Evolutionary conservation across 192 early-diverging fungal genomes (phyloP).

Genomic region (Lobosporangium transversale): DNA sequence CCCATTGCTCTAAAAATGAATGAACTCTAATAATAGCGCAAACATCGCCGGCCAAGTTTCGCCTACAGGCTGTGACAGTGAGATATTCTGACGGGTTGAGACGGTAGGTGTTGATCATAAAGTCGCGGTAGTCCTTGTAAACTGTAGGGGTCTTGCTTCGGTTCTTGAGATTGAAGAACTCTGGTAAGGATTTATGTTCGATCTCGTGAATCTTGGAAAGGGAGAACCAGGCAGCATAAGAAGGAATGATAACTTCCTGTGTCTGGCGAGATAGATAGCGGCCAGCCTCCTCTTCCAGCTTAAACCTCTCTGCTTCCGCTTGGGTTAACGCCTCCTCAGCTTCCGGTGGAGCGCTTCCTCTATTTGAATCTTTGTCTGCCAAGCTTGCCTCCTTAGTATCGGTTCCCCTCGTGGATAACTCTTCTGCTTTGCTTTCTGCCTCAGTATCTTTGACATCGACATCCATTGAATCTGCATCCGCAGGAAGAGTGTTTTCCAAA

Average conservation of each 20-base stretch:
- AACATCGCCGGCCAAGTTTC: slow-evolving; percentile 98
- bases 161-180: slow-evolving; percentile 97
- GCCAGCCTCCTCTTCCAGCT: slow-evolving; percentile 72
- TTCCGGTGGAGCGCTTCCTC: slow-evolving; percentile 42
- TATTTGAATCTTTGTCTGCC: slow-evolving; percentile 36
- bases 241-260: slow-evolving; percentile 80
- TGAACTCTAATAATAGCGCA: slow-evolving; percentile 99
- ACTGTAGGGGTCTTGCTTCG: slow-evolving; percentile 91
- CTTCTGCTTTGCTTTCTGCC: slow-evolving; percentile 13
- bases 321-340: slow-evolving; percentile 34
- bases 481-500: slow-evolving; percentile 15
- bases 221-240: slow-evolving; percentile 95
- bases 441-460: slow-evolving; percentile 25
- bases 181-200: slow-evolving; percentile 89
- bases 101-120: slow-evolving; percentile 98
- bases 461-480: slow-evolving; percentile 41
- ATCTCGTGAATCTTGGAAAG: slow-evolving; percentile 84
- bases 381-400: slow-evolving; percentile 40
- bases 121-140: slow-evolving; percentile 96
- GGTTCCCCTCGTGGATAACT: slow-evolving; percentile 15
- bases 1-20: slow-evolving; percentile 99
- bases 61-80: slow-evolving; percentile 96
- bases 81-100: slow-evolving; percentile 96
- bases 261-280: slow-evolving; percentile 75
- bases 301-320: slow-evolving; percentile 48